A percentile compares a stretch with the other conserved stretches of the same genome.
Evolutionary conservation across 768 basidiomycete genomes (phyloP).

Genomic region (Gautieria morchelliformis): DNA sequence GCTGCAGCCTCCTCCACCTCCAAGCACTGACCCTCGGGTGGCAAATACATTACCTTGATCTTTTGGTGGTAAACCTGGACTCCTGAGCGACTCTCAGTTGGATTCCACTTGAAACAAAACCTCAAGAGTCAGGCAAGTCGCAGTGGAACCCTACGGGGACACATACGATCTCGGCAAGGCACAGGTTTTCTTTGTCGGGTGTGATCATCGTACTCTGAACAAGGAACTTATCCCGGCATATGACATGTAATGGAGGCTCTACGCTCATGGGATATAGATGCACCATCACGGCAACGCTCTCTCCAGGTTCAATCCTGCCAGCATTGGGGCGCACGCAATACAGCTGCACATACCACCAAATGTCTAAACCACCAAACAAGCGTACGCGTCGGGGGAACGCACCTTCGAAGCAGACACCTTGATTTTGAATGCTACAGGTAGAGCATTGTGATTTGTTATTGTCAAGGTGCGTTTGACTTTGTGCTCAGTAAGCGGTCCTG

Average conservation of each 20-base stretch:
- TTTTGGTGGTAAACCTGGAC: slow-evolving; percentile 87
- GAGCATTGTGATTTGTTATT: slow-evolving; percentile 79
- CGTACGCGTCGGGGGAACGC: slow-evolving; percentile 7
- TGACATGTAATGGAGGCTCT: slow-evolving; percentile 78
- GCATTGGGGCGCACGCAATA: slow-evolving; percentile 98
- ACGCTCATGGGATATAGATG: slow-evolving; percentile 95
- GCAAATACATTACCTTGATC: slow-evolving; percentile 82
- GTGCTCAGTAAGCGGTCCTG: slow-evolving; percentile 87
- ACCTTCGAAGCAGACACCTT: slow-evolving; percentile 99
- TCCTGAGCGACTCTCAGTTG: slow-evolving; percentile 42
- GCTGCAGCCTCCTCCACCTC: slow-evolving; percentile 45
- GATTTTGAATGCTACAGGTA: slow-evolving; percentile 98
- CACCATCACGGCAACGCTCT: slow-evolving; percentile 88
- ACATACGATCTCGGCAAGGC: slow-evolving; percentile 79
- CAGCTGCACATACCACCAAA: slow-evolving; percentile 36
- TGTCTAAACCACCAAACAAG: slow-evolving; percentile 8
- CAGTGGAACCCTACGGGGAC: background rate
- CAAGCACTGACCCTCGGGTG: slow-evolving; percentile 70
- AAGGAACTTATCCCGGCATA: slow-evolving; percentile 99
- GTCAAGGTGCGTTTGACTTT: slow-evolving; percentile 80
- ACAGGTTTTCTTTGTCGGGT: slow-evolving; percentile 71
- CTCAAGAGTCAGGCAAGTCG: background rate
- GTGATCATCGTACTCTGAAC: slow-evolving; percentile 94
- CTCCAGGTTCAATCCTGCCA: slow-evolving; percentile 88
- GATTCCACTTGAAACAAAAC: slow-evolving; percentile 45